Conservation (phyloP, 2,329 filamentous ascomycete species). For the Aspergillus pseudoterreus region DNA sequence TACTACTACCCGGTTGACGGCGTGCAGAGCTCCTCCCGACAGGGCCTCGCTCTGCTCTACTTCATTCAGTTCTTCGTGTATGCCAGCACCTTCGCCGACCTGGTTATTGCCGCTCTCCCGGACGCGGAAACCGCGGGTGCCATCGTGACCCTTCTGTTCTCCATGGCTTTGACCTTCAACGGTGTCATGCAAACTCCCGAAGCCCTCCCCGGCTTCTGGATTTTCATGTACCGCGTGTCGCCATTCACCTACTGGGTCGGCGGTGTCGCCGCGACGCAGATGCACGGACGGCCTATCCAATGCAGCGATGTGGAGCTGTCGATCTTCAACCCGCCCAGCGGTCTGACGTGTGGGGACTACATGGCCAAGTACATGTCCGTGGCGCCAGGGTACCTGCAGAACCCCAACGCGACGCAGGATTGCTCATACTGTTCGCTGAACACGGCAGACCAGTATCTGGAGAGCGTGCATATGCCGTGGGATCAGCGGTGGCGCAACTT, state of each 20-base stretch:
- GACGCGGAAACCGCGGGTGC: conserved; percentile 71
- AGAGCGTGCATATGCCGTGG: conserved; percentile 49
- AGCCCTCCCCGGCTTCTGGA: conserved; percentile 67
- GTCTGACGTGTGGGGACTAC: conserved; percentile 59
- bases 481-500: conserved; percentile 65
- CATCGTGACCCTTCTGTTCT: conserved; percentile 70
- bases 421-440: conserved; percentile 50
- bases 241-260: conserved; percentile 48
- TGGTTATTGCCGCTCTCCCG: conserved; percentile 70
- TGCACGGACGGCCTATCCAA: conserved; percentile 62
- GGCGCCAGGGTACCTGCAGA: conserved; percentile 53
- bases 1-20: conserved; percentile 78
- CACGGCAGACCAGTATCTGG: conserved; percentile 38
- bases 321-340: conserved; percentile 57
- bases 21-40: conserved; percentile 61
- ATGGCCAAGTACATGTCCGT: conserved; percentile 48
- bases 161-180: conserved; percentile 76
- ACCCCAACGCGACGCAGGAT: conserved; percentile 44
- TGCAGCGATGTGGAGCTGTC: conserved; percentile 70
- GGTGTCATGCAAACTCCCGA: conserved; percentile 64
- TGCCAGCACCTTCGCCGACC: conserved; percentile 72
- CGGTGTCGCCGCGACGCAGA: conserved; percentile 66
- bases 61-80: conserved; percentile 74
- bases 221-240: conserved; percentile 60
- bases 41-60: conserved; percentile 74